Base-by-base conservation (phyloP, 108 stramenopile genomes). In the Cyclostephanos invisitatus region DNA sequence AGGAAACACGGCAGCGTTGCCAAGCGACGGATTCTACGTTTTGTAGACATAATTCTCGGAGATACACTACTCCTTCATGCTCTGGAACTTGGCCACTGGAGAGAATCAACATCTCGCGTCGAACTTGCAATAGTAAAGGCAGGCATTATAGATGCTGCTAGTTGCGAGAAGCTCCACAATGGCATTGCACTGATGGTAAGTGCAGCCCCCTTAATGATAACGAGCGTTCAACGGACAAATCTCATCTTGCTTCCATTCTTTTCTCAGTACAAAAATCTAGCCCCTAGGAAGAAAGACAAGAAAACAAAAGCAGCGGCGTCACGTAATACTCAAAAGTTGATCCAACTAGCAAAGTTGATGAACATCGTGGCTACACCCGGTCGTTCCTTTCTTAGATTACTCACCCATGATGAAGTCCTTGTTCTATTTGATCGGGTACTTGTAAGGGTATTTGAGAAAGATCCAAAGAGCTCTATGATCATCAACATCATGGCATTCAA, bases 11-110 rank as follows among this genome's bases (percentile, higher is more conserved):
- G 90, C 21, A 80, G 86, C 24, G 70, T 72, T 49, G 94, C 94
- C 5, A 92, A 92, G 59, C 74, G 77, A 21, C 65, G 87, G 14
- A 48, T 86, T 11, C 62, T 92, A 4, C 82, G 84, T 46, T 89
- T 95, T 70, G 86, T 89, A 40, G 91, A 92, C 56, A 78, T 85
- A 32, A 64, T 91, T 42, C 64, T 95, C 21, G 76, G 78, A 32
- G 91, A 95, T 56, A 91, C 91, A 24, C 28, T 37, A 14, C 77
- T 95, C 24, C 65, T 95, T n/a, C 70, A 83, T 37, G 77, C 85
- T 22, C 68, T 95, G 12, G 91, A 91, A 64, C 85, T 84, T 5
- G 90, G 89, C 46, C 88, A 95, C 32, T 92, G 91, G 91, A 74
- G 53, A 12, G 72, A 72, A 20, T 86, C 91, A 49, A 60, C 75